Evolutionary conservation across 2,329 filamentous ascomycete genomes (phyloP), one percentile per base, ranked within the genome.

Genomic region (Chalaropsis ovoidea): DNA sequence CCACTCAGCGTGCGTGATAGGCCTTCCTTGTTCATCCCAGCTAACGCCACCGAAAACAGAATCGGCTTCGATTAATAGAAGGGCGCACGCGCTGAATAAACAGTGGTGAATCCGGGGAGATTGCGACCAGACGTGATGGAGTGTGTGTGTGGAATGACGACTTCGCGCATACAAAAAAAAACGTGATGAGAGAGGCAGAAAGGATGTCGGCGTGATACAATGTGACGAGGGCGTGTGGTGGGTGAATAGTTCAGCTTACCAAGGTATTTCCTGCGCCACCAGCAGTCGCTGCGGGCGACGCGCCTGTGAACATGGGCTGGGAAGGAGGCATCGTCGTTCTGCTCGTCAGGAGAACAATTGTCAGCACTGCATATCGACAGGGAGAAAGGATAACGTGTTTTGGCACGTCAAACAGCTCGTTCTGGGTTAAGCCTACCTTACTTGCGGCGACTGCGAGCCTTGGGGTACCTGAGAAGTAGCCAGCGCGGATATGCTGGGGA

Each of bases 401-500:
- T 8, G 47, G 15, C 47, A 27, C 2, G 8, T 19, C 19, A 62
- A 52, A 31, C 58, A 49, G 45, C n/a, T 35, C 52, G 45, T 61
- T 52, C 41, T 47, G 52, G 49, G 22, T 49, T 61, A 63, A 65
- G 75, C 78, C 73, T 74, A 82, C 80, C 78, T 79, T 69, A 76
- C 68, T 69, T 80, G 79, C 54, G 78, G 76, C 64, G 79, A 19
- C 24, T 45, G 61, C 61, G 61, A 35, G 42, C 24, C 76, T 69
- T 72, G 75, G 11, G 74, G 73, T 19, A 75, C 72, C 35, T 74
- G 74, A 68, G 73, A 75, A 54, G 77, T 73, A 45, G 78, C 77
- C 58, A 82, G 73, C 2, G 77, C 74, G 13, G 78, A 75, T 41
- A 82, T 77, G 42, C 75, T 76, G 8, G 80, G 76, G 47, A 82